A percentile compares a stretch with the other conserved stretches of the same genome.
Evolutionary conservation across 2,329 filamentous ascomycete genomes (phyloP).

Genomic region (Epicoccum nigrum): DNA sequence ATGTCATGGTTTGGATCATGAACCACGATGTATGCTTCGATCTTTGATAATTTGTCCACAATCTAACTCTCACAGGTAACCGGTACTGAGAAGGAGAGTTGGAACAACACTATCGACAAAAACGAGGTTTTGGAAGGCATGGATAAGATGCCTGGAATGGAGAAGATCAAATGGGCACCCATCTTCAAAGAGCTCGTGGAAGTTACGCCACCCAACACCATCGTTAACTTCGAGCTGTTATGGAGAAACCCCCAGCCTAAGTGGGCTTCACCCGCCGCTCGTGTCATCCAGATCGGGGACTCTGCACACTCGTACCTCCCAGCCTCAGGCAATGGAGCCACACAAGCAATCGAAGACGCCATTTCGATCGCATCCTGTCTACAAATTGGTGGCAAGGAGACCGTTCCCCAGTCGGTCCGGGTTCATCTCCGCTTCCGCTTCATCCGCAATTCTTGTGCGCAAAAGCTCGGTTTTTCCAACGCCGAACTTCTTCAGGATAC

Average conservation of each 20-base stretch:
- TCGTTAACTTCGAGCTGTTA: conserved; percentile 57
- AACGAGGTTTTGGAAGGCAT: conserved; percentile 55
- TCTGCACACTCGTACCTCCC: conserved; percentile 55
- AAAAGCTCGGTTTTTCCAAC: conserved; percentile 57
- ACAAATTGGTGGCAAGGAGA: conserved; percentile 51
- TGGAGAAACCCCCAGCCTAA: conserved; percentile 55
- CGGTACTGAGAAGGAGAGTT: conserved; percentile 53
- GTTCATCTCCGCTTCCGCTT: conserved; percentile 53
- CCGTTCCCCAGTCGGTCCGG: conserved; percentile 48
- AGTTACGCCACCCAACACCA: conserved; percentile 53
- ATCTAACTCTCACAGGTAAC: conserved; percentile 45
- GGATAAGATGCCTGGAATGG: conserved; percentile 52
- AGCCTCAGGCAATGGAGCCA: conserved; percentile 54
- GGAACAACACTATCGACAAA: conserved; percentile 55
- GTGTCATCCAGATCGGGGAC: conserved; percentile 55
- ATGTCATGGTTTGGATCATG: conserved; percentile 59
- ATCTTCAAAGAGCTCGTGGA: conserved; percentile 55
- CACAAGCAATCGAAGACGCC: conserved; percentile 56
- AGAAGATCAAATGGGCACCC: conserved; percentile 51
- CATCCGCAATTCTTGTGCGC: conserved; percentile 56
- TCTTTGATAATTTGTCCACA: background rate
- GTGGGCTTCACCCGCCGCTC: conserved; percentile 52
- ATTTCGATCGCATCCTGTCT: conserved; percentile 55
- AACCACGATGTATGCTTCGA: conserved; percentile 52
- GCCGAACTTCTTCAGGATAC: conserved; percentile 56